Evolutionary conservation across 306 rosid genomes (phyloP).

Genomic region (Vicia faba): DNA sequence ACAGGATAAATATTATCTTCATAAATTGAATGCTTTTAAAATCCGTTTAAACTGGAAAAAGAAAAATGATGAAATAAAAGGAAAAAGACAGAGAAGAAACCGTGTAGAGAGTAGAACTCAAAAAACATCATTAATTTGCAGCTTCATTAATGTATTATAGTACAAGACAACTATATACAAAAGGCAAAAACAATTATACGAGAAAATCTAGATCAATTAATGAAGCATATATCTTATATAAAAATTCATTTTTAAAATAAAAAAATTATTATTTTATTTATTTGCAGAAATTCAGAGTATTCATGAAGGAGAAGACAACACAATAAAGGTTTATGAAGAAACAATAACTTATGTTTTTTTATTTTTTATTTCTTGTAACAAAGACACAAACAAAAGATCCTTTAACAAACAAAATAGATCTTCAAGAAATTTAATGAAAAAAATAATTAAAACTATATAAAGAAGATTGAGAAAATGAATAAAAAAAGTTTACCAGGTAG

Average conservation of each 20-base stretch:
- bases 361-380: constrained; percentile 1
- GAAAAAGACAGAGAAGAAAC: constrained; percentile 1
- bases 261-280: background rate
- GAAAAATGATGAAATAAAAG: constrained; percentile 11
- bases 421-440: constrained; percentile 11
- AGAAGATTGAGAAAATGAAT: background rate
- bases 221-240: background rate
- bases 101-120: constrained; percentile 3
- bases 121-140: constrained; percentile 19
- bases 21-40: constrained; percentile 4
- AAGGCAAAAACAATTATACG: constrained; percentile 28
- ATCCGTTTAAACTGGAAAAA: constrained; percentile 26
- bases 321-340: constrained; percentile 28
- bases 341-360: background rate
- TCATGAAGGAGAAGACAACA: constrained; percentile 20
- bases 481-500: constrained; percentile 71
- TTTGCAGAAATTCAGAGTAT: constrained; percentile 14
- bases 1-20: constrained; percentile 9
- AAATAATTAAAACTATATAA: background rate
- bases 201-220: constrained; percentile 13
- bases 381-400: constrained; percentile 6
- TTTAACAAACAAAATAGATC: constrained; percentile 13
- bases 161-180: constrained; percentile 9
- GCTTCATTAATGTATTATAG: constrained; percentile 6
- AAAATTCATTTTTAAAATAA: background rate